Conservation (phyloP, 179 eudicot genomes). For the Silene coronaria region DNA sequence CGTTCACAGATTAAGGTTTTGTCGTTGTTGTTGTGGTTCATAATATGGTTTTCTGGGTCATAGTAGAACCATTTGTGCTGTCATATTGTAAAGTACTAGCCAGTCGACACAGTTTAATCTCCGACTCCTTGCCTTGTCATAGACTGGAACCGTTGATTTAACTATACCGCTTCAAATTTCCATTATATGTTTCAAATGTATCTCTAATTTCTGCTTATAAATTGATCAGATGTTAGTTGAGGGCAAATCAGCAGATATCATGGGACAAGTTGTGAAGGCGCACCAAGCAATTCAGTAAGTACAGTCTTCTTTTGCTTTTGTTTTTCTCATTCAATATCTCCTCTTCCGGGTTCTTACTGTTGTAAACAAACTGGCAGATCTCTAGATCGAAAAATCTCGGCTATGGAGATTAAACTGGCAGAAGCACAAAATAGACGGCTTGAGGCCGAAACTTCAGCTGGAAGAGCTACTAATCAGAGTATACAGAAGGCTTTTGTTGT, state of each 20-base stretch:
- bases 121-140: background rate
- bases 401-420: conserved; percentile 52
- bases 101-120: background rate
- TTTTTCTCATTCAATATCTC: background rate
- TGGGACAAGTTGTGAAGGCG: conserved; percentile 60
- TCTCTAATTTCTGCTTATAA: background rate
- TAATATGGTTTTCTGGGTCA: too few species aligned
- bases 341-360: background rate
- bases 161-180: too few species aligned
- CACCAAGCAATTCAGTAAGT: conserved; percentile 68
- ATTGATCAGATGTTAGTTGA: conserved; percentile 46
- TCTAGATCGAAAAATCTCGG: conserved; percentile 56
- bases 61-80: too few species aligned
- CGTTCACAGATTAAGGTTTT: too few species aligned
- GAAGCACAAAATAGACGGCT: conserved; percentile 33
- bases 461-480: conserved; percentile 29
- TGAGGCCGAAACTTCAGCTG: conserved; percentile 16
- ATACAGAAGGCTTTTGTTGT: conserved; percentile 60
- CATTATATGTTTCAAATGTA: background rate
- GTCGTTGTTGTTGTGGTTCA: too few species aligned
- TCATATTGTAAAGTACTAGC: background rate
- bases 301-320: background rate
- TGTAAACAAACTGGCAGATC: conserved; percentile 30
- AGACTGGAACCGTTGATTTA: background rate
- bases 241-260: conserved; percentile 39